Evolutionary conservation across 345 rosid genomes (phyloP).

Genomic region (Bruguiera gymnorhiza): DNA sequence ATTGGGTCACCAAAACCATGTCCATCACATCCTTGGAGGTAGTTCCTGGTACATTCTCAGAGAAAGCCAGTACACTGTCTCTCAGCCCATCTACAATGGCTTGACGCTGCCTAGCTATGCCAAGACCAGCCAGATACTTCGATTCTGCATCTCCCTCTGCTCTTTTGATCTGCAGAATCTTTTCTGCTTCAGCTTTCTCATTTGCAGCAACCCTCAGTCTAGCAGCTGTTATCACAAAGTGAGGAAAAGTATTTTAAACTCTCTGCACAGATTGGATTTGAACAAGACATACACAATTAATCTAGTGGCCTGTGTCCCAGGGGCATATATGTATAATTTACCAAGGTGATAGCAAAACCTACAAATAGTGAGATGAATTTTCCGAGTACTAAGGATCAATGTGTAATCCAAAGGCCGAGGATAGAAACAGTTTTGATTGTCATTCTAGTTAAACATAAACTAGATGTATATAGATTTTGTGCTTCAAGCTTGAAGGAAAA

Average conservation of each 20-base stretch:
- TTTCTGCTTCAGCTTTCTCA: conserved; percentile 27
- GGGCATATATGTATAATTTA: no score
- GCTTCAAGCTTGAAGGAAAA: neutral
- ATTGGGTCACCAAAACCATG: conserved; percentile 23
- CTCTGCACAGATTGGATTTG: neutral
- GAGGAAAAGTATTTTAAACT: neutral
- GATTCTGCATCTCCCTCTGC: conserved; percentile 28
- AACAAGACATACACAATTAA: neutral
- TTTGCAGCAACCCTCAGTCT: conserved; percentile 24
- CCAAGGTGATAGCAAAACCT: no score
- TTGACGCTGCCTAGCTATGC: conserved; percentile 26
- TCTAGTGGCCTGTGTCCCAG: no score
- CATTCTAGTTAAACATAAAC: neutral
- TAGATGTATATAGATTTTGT: no score
- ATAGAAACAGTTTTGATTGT: neutral
- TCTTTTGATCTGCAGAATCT: conserved; percentile 21
- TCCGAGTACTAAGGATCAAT: neutral
- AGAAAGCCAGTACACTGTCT: conserved; percentile 25
- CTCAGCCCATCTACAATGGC: conserved; percentile 28
- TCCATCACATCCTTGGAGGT: conserved; percentile 25
- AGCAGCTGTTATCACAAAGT: conserved; percentile 17
- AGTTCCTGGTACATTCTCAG: conserved; percentile 23
- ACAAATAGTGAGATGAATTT: neutral
- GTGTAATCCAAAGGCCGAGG: neutral
- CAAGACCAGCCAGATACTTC: conserved; percentile 24